Base-by-base conservation (phyloP, 306 rosid species). In the Phaseolus lunatus region DNA sequence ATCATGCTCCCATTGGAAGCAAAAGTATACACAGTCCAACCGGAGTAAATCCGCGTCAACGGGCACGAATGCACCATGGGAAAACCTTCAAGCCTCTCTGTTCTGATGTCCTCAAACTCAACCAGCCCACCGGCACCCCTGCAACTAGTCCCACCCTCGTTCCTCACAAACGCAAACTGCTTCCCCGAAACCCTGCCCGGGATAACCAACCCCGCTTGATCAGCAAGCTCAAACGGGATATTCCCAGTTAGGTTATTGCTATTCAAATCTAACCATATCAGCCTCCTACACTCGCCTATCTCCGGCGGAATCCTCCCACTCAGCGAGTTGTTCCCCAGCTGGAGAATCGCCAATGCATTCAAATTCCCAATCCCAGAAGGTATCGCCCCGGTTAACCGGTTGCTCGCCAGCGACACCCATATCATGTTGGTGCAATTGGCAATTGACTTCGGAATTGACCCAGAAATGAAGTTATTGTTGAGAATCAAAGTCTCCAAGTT, bases 61-160 rank as follows among this genome's bases (percentile, higher is more conserved):
- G 90, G 81, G 74, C 94, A 91, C 0, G 94, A 86, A 71, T 88
- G 93, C 9, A 87, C 80, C 91, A 86, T 86, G 23, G 94, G 92
- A 81, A 83, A 86, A 13, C 49, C 71, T 78, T 89, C 90, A 19
- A 89, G 81, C 70, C 88, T 86, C 80, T 78, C 90, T 0, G 50
- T 75, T 19, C 91, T 83, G 20, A 91, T 79, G 41, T 89, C 97
- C 54, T 83, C 91, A 67, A 91, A 87, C 50, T 89, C 94, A 61
- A 91, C 86, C 13, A 91, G 79, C 27, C 97, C 94, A 61, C 97
- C 97, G 2, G 97, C 94, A 14, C 97, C 97, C 82, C 92, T 79
- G 66, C 97, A 91, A 56, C 85, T 85, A 49, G 92, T 88, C 47
- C 96, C 93, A 2, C 93, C 96, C 73, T 91, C 97, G 62, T 89